Evolutionary conservation across 768 basidiomycete species (phyloP).

Genomic region (Pleurotus eryngii): DNA sequence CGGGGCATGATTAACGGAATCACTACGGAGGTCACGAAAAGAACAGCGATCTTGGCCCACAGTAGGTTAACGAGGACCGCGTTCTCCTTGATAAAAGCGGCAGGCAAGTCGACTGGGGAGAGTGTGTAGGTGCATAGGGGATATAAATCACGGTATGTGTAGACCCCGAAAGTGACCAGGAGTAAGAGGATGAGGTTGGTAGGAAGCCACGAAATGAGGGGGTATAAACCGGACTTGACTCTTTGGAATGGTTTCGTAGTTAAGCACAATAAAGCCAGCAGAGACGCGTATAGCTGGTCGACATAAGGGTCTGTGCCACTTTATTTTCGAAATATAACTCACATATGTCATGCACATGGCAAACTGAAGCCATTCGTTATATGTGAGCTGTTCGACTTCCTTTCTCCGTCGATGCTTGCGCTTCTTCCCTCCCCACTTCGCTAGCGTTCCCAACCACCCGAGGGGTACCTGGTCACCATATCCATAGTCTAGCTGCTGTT

Average conservation of each 20-base stretch:
- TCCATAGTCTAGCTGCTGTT: not conserved
- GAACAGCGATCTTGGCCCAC: slow-evolving; percentile 50
- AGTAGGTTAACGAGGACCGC: slow-evolving; percentile 18
- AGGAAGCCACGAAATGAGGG: slow-evolving; percentile 1
- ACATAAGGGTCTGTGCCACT: not conserved
- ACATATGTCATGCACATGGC: slow-evolving; percentile 30
- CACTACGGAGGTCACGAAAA: slow-evolving; percentile 40
- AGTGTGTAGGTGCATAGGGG: slow-evolving; percentile 56
- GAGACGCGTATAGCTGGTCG: slow-evolving; percentile 35
- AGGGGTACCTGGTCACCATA: not conserved
- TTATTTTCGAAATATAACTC: slow-evolving; percentile 5
- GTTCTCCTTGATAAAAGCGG: slow-evolving; percentile 25
- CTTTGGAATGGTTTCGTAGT: slow-evolving; percentile 19
- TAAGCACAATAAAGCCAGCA: slow-evolving; percentile 37
- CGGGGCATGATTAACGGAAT: slow-evolving; percentile 57
- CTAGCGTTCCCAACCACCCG: slow-evolving; percentile 11
- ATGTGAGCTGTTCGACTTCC: slow-evolving; percentile 8
- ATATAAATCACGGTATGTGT: slow-evolving; percentile 55
- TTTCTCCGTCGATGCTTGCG: slow-evolving; percentile 10
- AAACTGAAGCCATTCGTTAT: slow-evolving; percentile 27
- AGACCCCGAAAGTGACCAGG: slow-evolving; percentile 44
- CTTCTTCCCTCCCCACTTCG: slow-evolving; percentile 25
- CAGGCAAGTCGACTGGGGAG: slow-evolving; percentile 43
- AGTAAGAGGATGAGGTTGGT: slow-evolving; percentile 47
- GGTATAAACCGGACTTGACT: not conserved